Conservation (phyloP, 202 grass and related monocot genomes). For the Panicum hallii region DNA sequence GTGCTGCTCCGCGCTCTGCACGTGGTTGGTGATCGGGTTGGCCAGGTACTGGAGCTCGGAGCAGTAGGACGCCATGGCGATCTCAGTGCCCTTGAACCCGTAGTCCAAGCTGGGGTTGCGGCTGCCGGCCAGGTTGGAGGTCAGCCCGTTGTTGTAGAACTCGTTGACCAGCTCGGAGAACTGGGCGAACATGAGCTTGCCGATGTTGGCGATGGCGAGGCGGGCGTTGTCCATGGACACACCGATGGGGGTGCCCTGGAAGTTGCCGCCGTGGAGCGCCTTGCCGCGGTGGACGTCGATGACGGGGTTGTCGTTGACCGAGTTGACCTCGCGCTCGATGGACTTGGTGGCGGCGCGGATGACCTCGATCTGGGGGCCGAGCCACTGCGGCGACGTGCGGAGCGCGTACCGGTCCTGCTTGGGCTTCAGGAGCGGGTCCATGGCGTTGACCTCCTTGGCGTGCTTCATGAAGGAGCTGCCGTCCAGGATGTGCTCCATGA, state of each 20-base stretch:
- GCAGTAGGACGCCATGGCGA: slow-evolving; percentile 82
- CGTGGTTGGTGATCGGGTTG: slow-evolving; percentile 85
- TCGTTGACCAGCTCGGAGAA: slow-evolving; percentile 87
- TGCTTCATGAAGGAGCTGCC: slow-evolving; percentile 69
- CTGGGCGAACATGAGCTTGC: slow-evolving; percentile 86
- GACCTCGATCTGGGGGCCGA: slow-evolving; percentile 78
- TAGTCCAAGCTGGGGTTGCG: slow-evolving; percentile 85
- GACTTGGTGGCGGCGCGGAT: slow-evolving; percentile 79
- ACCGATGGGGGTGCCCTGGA: slow-evolving; percentile 85
- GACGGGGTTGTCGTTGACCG: slow-evolving; percentile 83
- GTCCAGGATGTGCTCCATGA: slow-evolving; percentile 74
- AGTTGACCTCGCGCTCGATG: slow-evolving; percentile 88
- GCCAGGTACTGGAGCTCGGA: slow-evolving; percentile 82
- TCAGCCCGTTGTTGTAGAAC: slow-evolving; percentile 89
- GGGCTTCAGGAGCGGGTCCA: slow-evolving; percentile 62
- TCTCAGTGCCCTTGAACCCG: slow-evolving; percentile 81
- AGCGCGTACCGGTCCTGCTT: slow-evolving; percentile 72
- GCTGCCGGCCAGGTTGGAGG: slow-evolving; percentile 76
- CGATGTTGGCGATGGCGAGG: slow-evolving; percentile 77
- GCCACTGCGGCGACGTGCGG: slow-evolving; percentile 82
- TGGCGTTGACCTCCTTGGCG: slow-evolving; percentile 57
- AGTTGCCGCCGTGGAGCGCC: slow-evolving; percentile 85
- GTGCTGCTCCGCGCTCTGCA: slow-evolving; percentile 91
- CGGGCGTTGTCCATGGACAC: slow-evolving; percentile 92
- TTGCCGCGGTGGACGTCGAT: slow-evolving; percentile 85